Conservation (phyloP, 352 stramenopile species). For the Phytopythium aichiense region DNA sequence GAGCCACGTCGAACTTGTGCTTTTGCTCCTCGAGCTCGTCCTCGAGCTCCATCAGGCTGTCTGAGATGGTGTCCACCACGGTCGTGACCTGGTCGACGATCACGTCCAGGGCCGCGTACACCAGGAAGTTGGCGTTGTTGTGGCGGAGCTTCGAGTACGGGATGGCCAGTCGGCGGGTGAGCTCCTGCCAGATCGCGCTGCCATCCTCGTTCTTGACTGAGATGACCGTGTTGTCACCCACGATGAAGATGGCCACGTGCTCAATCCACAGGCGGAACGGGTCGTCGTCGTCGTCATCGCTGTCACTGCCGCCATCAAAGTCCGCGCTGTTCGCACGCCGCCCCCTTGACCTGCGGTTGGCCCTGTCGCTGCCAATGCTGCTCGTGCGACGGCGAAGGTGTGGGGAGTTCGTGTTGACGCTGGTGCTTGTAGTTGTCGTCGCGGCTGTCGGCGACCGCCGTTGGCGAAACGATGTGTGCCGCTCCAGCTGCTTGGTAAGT, state of each 20-base stretch:
- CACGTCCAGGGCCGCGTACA: constrained; percentile 85
- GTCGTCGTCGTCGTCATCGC: constrained; percentile 38
- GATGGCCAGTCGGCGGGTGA: constrained; percentile 70
- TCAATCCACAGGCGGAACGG: constrained; percentile 77
- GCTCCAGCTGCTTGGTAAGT: constrained; percentile 35
- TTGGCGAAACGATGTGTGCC: constrained; percentile 18
- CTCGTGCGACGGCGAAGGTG: constrained; percentile 1
- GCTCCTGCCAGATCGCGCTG: constrained; percentile 66
- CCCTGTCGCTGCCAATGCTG: neutral
- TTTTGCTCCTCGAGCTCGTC: constrained; percentile 60
- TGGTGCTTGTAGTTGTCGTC: neutral
- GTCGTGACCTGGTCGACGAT: constrained; percentile 82
- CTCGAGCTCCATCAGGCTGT: constrained; percentile 75
- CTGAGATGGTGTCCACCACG: constrained; percentile 73
- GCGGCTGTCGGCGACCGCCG: constrained; percentile 3
- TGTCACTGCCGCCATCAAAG: neutral
- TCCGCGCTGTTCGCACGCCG: neutral
- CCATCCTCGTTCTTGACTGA: constrained; percentile 73
- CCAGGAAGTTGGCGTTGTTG: constrained; percentile 85
- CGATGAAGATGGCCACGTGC: constrained; percentile 81
- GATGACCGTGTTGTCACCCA: constrained; percentile 80
- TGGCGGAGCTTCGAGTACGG: constrained; percentile 88
- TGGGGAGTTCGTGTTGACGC: neutral
- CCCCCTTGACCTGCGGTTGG: neutral
- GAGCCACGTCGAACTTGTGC: constrained; percentile 71